A percentile compares a stretch with the other conserved stretches of the same genome.
Conservation (phyloP, 2,329 filamentous ascomycete species). For the Alternaria consortialis region DNA sequence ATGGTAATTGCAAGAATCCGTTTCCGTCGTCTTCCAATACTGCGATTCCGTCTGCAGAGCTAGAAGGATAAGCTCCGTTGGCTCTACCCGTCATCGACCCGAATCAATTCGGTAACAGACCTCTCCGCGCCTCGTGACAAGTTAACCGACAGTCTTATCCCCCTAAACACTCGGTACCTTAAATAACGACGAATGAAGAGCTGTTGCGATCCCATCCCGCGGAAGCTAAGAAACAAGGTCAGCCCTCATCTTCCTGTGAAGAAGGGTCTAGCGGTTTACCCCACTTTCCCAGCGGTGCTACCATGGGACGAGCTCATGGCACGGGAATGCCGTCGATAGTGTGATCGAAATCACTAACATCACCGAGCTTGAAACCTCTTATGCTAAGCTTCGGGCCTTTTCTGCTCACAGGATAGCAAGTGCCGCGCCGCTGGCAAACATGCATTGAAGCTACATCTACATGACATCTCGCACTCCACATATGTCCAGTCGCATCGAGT, state of each 20-base stretch:
- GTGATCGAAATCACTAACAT: constrained; percentile 9
- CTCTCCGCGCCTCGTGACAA: constrained; percentile 16
- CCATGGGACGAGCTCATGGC: constrained; percentile 30
- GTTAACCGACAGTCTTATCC: neutral
- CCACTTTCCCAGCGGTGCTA: constrained; percentile 28
- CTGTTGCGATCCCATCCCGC: constrained; percentile 9
- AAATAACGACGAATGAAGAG: neutral
- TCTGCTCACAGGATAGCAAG: constrained; percentile 6
- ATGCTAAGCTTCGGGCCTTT: constrained; percentile 6
- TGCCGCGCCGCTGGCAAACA: constrained; percentile 1
- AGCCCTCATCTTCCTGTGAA: constrained; percentile 15
- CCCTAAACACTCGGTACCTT: neutral
- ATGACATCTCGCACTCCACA: neutral
- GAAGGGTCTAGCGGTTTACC: constrained; percentile 26
- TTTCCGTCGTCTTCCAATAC: constrained; percentile 19
- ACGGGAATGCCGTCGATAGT: constrained; percentile 29
- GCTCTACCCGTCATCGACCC: constrained; percentile 14
- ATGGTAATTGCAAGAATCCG: constrained; percentile 7
- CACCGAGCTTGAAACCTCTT: neutral
- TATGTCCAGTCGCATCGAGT: neutral
- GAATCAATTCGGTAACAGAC: constrained; percentile 10
- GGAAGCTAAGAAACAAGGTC: constrained; percentile 13
- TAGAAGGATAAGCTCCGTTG: constrained; percentile 4
- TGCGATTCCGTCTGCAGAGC: constrained; percentile 15
- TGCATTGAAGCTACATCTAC: neutral